A percentile compares a stretch with the other conserved stretches of the same genome.
Conservation (phyloP, 176 grass and related monocot species). For the Avena atlantica region DNA sequence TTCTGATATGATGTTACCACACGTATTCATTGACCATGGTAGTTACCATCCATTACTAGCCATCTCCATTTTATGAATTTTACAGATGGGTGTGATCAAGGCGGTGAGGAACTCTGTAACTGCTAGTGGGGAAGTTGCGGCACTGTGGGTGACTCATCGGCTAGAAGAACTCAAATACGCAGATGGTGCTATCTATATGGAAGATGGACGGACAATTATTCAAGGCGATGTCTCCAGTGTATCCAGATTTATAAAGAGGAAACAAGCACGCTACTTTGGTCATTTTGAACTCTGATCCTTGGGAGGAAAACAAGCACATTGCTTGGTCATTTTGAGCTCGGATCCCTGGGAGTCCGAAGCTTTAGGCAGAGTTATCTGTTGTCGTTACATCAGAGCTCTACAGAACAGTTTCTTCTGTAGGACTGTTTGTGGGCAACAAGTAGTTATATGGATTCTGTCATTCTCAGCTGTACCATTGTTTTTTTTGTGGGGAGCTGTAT, state of each 20-base stretch:
- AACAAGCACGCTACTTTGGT: slow-evolving; percentile 67
- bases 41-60: neutral
- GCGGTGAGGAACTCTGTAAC: slow-evolving; percentile 81
- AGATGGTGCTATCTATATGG: slow-evolving; percentile 97
- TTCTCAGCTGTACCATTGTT: neutral
- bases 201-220: slow-evolving; percentile 76
- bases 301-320: slow-evolving; percentile 57
- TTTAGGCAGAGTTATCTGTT: neutral
- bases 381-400: slow-evolving; percentile 2
- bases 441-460: neutral
- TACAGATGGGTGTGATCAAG: slow-evolving; percentile 87
- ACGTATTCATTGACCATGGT: neutral
- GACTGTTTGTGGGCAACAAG: neutral
- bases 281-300: slow-evolving; percentile 60
- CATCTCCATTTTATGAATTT: slow-evolving; percentile 17
- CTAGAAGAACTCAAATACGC: slow-evolving; percentile 94
- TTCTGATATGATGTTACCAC: neutral
- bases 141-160: slow-evolving; percentile 96
- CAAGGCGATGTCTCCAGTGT: slow-evolving; percentile 66
- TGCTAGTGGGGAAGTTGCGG: slow-evolving; percentile 66
- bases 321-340: slow-evolving; percentile 66
- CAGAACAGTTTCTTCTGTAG: slow-evolving; percentile 3
- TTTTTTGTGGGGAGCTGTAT: neutral
- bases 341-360: neutral
- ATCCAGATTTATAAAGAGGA: slow-evolving; percentile 78